Evolutionary conservation across 2,329 filamentous ascomycete genomes (phyloP), one percentile per base, ranked within the genome.

Genomic region (Apiospora pterosperma): DNA sequence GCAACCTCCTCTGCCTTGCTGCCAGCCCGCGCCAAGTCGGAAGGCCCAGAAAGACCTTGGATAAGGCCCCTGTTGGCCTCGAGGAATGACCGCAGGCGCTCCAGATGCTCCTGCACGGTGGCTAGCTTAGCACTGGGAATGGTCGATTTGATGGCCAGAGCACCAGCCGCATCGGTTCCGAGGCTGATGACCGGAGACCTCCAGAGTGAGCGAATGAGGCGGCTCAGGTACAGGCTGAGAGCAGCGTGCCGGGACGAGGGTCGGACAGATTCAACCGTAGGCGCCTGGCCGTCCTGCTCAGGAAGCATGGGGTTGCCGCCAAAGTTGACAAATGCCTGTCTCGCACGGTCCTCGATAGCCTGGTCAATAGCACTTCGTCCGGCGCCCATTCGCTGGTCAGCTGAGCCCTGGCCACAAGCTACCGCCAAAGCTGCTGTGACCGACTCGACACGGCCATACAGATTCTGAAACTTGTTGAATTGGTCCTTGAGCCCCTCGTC

Each of bases 381-480:
- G 64, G 93, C 91, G 0, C 90, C 91, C 23, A 92, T 86, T 28
- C 83, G 79, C 3, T 84, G 76, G 72, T 97, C 95, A 31, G 60
- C 60, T 23, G 91, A 90, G 11, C 93, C 95, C 75, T 98, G 94
- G 4, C 95, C 94, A 76, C 96, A 99, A 41, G 96, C 94, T 36
- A 99, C 96, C 12, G 96, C 96, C 62, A 99, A 81, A 31, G 96
- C 94, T 44, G 95, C 93, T 0, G 96, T 92, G 63, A 96, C 90
- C 0, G 92, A 96, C 76, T 99, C 96, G 4, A 90, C 89, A 12
- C 94, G 88, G 14, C 96, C 96, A 75, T 98, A 99, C 11, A 90
- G 85, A 64, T 89, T 87, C 66, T 96, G 92, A 71, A 99, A 95
- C 66, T 89, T 92, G 63, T 91, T 91, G 25, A 96, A 86, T 70